Conservation (phyloP, 2,329 filamentous ascomycete genomes). For the Fusarium sp. region DNA sequence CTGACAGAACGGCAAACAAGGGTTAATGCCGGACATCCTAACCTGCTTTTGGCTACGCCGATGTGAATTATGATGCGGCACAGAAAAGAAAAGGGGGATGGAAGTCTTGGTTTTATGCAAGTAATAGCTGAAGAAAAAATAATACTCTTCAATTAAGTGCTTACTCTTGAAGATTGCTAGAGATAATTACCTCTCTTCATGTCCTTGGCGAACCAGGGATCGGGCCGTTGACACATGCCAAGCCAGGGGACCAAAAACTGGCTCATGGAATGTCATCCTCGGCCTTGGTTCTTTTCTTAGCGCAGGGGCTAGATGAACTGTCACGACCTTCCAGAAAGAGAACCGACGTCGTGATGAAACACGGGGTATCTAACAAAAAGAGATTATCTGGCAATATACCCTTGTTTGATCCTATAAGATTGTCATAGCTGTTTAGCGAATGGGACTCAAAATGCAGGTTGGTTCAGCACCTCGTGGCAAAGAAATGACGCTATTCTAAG, state of each 20-base stretch:
- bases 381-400: background rate
- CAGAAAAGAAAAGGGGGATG: background rate
- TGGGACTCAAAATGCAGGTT: background rate
- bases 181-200: background rate
- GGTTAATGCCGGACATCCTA: background rate
- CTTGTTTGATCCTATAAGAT: background rate
- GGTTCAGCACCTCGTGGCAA: background rate
- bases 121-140: background rate
- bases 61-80: background rate
- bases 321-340: constrained; percentile 27
- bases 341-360: constrained; percentile 7
- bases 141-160: background rate
- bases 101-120: background rate
- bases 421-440: background rate
- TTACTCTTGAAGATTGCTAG: background rate
- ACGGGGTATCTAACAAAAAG: constrained; percentile 4
- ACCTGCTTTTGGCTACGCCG: background rate
- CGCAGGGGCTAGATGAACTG: constrained; percentile 10
- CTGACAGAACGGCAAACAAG: background rate
- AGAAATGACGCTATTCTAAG: constrained; percentile 2
- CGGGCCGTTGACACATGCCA: constrained; percentile 21
- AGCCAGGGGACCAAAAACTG: constrained; percentile 5
- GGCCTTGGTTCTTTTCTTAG: background rate
- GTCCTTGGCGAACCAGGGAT: constrained; percentile 1
- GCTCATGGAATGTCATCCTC: background rate